Evolutionary conservation across 1,284 basidiomycete genomes (phyloP), one percentile per base, ranked within the genome.

Genomic region (Tilletia caries): DNA sequence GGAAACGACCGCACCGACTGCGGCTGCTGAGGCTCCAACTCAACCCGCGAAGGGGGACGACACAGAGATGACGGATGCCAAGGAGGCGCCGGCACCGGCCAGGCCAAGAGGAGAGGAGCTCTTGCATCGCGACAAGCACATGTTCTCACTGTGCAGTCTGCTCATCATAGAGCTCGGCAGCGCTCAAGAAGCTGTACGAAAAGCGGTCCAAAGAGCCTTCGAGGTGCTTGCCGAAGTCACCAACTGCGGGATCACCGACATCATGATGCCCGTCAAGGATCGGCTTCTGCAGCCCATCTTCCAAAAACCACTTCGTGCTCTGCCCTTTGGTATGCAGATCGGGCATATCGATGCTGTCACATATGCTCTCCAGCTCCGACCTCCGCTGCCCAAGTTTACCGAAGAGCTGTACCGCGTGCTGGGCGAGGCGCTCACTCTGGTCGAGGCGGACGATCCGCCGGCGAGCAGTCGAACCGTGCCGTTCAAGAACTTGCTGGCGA

Each of bases 321-420:
- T 99, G 23, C 94, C 95, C 1, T 95, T 98, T 82, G 88, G 91
- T 18, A 93, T 95, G 83, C 96, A 99, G 84, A 97, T 98, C 69
- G 96, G 95, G 37, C 94, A 98, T 88, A 95, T 99, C 70, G 96
- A 98, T 81, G 94, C 94, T 13, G 90, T 99, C 72, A 92, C 95
- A 23, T 99, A 95, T 83, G 92, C 92, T 81, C 83, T 86, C 72
- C 81, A 90, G 89, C 75, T 86, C 92, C 43, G 88, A 91, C 93
- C 94, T 13, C 91, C 92, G 0, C 87, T 97, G 43, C 90, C 93
- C 1, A 93, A 95, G 77, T 87, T 93, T 67, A 93, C 92, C 75
- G 94, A 97, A 69, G 93, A 97, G 84, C 89, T 98, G 62, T 87
- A 95, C 70, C 91, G 96, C 37, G 88, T 98, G 12, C 86, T 98